These are phyloP conservation scores for Deinandra increscens DNA, from an alignment of 129 eudicot species.

Conservation along the genomic window DNA sequence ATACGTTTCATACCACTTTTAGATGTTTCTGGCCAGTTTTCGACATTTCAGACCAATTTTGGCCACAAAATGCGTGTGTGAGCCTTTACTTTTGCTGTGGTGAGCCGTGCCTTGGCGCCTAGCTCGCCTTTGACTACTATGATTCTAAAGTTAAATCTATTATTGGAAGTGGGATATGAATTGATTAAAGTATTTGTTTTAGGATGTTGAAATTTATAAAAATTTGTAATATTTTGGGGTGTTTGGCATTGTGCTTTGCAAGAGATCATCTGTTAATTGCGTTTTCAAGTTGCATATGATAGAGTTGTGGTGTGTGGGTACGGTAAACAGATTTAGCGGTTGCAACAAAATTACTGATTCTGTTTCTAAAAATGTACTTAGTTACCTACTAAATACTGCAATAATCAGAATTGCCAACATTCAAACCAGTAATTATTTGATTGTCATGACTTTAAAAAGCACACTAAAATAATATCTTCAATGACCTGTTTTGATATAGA, in stretches of 20 bases:
- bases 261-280: not conserved
- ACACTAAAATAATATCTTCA: not conserved
- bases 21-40: too few species aligned
- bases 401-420: not conserved
- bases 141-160: not conserved
- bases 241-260: constrained; percentile 1
- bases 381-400: too few species aligned
- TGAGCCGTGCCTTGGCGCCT: too few species aligned
- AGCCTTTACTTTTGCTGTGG: too few species aligned
- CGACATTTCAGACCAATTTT: too few species aligned
- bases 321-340: too few species aligned
- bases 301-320: not conserved
- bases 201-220: not conserved
- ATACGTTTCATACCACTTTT: too few species aligned
- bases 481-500: not conserved
- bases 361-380: not conserved
- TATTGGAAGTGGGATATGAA: not conserved
- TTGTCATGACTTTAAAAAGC: not conserved
- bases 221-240: not conserved
- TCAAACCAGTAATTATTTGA: not conserved
- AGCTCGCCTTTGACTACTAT: too few species aligned
- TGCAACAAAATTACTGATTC: not conserved
- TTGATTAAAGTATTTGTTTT: not conserved
- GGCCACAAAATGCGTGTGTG: too few species aligned
- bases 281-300: constrained; percentile 10